Base-by-base conservation (phyloP, 202 grass and related monocot genomes). In the Elaeis oleifera region DNA sequence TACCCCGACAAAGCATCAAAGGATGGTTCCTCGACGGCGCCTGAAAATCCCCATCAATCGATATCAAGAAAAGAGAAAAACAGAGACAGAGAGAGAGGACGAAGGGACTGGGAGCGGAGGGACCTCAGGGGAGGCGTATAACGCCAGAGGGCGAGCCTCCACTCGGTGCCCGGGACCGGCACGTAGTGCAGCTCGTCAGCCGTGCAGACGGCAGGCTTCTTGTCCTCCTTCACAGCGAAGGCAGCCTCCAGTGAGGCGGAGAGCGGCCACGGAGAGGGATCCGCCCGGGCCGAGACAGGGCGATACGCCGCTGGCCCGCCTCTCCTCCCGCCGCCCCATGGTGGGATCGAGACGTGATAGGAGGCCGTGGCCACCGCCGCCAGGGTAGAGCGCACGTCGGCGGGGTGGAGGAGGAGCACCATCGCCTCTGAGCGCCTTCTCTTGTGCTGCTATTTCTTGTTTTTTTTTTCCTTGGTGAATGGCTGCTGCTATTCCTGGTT, bases 111-210 rank as follows among this genome's bases (percentile, higher is more conserved):
- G 36, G 8, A 44, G 9, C 1, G 9, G 36, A 13, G 59, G 60
- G 54, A 97, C 94, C 94, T 99, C 79, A 16, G 85, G 79, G 24
- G 82, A 77, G 44, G 85, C 23, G 68, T 81, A 72, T 99, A 92
- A 48, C 94, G 80, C 88, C 94, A 99, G 51, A 99, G 79, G 65
- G 94, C 88, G 56, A 99, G 80, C 36, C 82, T 79, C 88, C 94
- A 99, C 55, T 99, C 85, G 11, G 85, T 89, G 78, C 94, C 88
- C 2, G 85, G 88, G 25, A 99, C 88, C 44, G 82, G 82, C 32
- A 73, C 85, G 51, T 89, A 99, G 82, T 89, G 94, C 73, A 99
- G 76, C 78, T 94, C 94, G 29, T 99, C 94, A 2, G 94, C 88
- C 16, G 94, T 89, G 75, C 94, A 94, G 51, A 94, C 79, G 20